Evolutionary conservation across 2,329 filamentous ascomycete genomes (phyloP).

Genomic region (Endocalyx cinctus): DNA sequence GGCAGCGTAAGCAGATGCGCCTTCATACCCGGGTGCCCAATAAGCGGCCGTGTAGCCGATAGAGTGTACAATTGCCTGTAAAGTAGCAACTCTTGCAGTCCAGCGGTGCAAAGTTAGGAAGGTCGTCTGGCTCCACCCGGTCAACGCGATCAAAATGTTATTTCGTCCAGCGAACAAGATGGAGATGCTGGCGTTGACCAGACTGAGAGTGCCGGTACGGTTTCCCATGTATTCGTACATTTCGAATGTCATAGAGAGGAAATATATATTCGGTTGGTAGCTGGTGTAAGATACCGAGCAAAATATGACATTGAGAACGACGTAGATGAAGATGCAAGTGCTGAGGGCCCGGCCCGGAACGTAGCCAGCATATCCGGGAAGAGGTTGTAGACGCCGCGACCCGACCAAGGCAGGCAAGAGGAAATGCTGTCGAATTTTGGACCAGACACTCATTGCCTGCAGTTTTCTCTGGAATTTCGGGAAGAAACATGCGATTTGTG

Average conservation of each 20-base stretch:
- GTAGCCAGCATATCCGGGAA: slow-evolving; percentile 13
- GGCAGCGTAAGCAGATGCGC: slow-evolving; percentile 9
- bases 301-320: slow-evolving; percentile 13
- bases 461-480: slow-evolving; percentile 7
- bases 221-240: slow-evolving; percentile 23
- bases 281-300: slow-evolving; percentile 11
- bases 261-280: slow-evolving; percentile 16
- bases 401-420: slow-evolving; percentile 10
- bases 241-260: slow-evolving; percentile 6
- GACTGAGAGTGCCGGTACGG: slow-evolving; percentile 21
- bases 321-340: slow-evolving; percentile 10
- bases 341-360: slow-evolving; percentile 11
- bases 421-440: slow-evolving; percentile 10
- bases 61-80: slow-evolving; percentile 24
- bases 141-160: slow-evolving; percentile 22
- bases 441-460: slow-evolving; percentile 3
- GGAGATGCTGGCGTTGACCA: slow-evolving; percentile 23
- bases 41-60: slow-evolving; percentile 17
- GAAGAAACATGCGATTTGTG: slow-evolving; percentile 8
- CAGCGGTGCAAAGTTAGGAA: slow-evolving; percentile 25
- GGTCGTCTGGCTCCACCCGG: slow-evolving; percentile 24
- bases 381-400: slow-evolving; percentile 10
- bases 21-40: slow-evolving; percentile 11
- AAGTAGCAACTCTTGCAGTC: slow-evolving; percentile 22
- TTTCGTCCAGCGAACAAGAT: slow-evolving; percentile 25